A percentile compares a stretch with the other conserved stretches of the same genome.
These are phyloP conservation scores for Trametes maxima DNA, from an alignment of 768 basidiomycete species.

Conservation along the genomic window DNA sequence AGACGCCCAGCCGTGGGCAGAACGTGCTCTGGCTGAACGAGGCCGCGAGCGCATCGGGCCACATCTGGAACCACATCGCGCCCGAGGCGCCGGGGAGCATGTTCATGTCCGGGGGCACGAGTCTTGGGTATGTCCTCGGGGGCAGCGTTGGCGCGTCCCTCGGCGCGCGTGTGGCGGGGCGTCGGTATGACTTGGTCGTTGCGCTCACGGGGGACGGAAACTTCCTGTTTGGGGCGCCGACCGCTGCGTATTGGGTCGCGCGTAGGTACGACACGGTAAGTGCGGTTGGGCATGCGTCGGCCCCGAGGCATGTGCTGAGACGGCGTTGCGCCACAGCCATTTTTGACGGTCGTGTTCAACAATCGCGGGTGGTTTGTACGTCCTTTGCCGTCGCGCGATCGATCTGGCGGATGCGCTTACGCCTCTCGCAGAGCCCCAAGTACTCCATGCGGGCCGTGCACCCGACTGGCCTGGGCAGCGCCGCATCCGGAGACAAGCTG, in stretches of 20 bases:
- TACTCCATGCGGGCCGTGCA: conserved; percentile 66
- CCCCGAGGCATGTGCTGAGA: not conserved
- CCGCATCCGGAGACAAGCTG: conserved; percentile 47
- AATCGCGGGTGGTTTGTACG: conserved; percentile 69
- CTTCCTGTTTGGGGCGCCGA: conserved; percentile 67
- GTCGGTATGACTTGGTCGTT: conserved; percentile 54
- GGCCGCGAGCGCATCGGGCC: conserved; percentile 56
- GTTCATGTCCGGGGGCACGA: conserved; percentile 61
- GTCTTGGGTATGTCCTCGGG: conserved; percentile 70
- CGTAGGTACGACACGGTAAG: conserved; percentile 64
- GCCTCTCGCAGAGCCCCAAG: conserved; percentile 50
- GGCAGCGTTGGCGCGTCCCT: conserved; percentile 62
- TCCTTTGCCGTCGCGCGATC: not conserved
- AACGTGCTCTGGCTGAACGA: conserved; percentile 61
- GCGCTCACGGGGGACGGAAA: conserved; percentile 71
- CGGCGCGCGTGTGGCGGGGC: conserved; percentile 38
- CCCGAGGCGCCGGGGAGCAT: conserved; percentile 53
- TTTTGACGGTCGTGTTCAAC: conserved; percentile 69
- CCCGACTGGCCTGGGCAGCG: conserved; percentile 54
- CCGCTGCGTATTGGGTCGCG: conserved; percentile 74
- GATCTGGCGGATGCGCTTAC: not conserved
- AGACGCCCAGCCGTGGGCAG: conserved; percentile 42
- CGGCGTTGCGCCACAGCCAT: conserved; percentile 29
- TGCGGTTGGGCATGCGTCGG: not conserved
- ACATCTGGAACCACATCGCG: conserved; percentile 60